These are phyloP conservation scores for Hymenoscyphus linearis DNA, from an alignment of 2,329 filamentous ascomycete species.

Conservation along the genomic window DNA sequence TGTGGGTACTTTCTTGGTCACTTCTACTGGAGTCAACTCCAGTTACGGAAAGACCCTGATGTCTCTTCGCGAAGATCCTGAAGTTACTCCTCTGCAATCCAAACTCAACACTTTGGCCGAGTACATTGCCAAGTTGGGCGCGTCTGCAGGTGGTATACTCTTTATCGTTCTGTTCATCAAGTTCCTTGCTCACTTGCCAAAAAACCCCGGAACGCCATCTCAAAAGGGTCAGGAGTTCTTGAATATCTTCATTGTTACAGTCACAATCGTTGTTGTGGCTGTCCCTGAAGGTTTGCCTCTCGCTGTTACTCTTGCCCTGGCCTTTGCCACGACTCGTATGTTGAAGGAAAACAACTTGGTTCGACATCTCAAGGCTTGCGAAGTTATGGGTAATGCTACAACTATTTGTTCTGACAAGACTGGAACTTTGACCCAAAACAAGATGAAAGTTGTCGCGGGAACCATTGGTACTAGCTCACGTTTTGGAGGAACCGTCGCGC, in stretches of 20 bases:
- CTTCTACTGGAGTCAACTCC: constrained; percentile 67
- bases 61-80: constrained; percentile 69
- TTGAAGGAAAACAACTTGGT: constrained; percentile 66
- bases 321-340: constrained; percentile 63
- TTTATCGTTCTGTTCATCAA: constrained; percentile 77
- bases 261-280: constrained; percentile 65
- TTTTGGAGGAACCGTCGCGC: constrained; percentile 40
- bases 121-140: constrained; percentile 72
- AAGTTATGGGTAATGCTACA: constrained; percentile 67
- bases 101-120: constrained; percentile 74
- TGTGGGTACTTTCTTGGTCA: constrained; percentile 70
- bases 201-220: constrained; percentile 42
- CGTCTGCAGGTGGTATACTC: constrained; percentile 66
- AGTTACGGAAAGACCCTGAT: constrained; percentile 74
- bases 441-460: constrained; percentile 72
- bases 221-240: constrained; percentile 58
- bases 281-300: constrained; percentile 62
- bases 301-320: constrained; percentile 62
- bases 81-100: constrained; percentile 72
- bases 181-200: constrained; percentile 58
- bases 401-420: constrained; percentile 80
- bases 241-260: constrained; percentile 57
- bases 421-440: constrained; percentile 68
- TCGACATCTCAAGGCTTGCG: constrained; percentile 61
- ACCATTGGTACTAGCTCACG: constrained; percentile 55